These are phyloP conservation scores for Pythium sp. DNA, from an alignment of 352 stramenopile genomes.

Conservation along the genomic window DNA sequence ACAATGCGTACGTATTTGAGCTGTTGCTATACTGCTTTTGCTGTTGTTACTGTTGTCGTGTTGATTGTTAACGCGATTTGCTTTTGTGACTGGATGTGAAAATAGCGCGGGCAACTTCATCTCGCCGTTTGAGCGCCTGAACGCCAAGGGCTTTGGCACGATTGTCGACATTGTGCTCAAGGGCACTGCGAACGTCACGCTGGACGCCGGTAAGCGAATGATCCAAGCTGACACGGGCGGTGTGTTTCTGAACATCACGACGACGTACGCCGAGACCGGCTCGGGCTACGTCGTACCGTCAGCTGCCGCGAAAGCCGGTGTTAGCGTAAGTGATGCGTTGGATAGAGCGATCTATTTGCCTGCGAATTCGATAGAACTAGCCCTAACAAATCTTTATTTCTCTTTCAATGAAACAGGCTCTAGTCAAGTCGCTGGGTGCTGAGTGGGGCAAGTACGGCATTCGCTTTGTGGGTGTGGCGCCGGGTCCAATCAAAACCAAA, in stretches of 20 bases:
- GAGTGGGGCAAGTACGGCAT: conserved; percentile 97
- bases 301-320: conserved; percentile 93
- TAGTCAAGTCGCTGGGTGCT: conserved; percentile 94
- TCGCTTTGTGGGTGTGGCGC: conserved; percentile 95
- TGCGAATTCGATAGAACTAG: background rate
- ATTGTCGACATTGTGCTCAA: conserved; percentile 96
- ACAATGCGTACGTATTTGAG: conserved; percentile 54
- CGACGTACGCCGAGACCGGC: conserved; percentile 92
- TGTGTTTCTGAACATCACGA: conserved; percentile 97
- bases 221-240: conserved; percentile 72
- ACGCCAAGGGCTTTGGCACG: conserved; percentile 94
- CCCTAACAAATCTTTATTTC: background rate
- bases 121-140: conserved; percentile 87
- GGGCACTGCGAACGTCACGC: conserved; percentile 80
- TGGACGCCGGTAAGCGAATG: conserved; percentile 77
- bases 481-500: conserved; percentile 92
- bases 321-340: conserved; percentile 51
- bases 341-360: background rate
- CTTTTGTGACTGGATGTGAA: conserved; percentile 27
- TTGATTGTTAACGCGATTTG: conserved; percentile 23
- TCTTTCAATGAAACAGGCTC: conserved; percentile 53
- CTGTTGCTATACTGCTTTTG: conserved; percentile 45
- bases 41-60: conserved; percentile 11
- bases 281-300: conserved; percentile 95
- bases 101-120: conserved; percentile 95